Percentiles rank a stretch among this genome's conserved stretches.
phyloP scores from a whole-genome alignment of 179 eudicot genomes.

The Gypsophila paniculata region DNA sequence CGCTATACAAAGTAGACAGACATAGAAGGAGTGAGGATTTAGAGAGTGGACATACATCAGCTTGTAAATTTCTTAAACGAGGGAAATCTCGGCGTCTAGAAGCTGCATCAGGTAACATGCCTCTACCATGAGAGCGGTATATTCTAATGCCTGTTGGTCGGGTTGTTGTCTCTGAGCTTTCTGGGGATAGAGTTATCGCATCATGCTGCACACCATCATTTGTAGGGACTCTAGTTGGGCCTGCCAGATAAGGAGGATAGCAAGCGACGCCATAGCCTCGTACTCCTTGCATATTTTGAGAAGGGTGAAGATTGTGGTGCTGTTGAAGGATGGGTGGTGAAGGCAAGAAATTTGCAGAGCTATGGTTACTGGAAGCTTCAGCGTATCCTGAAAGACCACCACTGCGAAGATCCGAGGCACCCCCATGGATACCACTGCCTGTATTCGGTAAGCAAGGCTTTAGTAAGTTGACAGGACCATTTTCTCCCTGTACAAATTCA shows the following conservation, averaged over 20 bases:
- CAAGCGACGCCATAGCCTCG: conserved; percentile 48
- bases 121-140: conserved; percentile 58
- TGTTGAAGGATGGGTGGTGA: conserved; percentile 51
- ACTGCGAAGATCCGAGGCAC: conserved; percentile 48
- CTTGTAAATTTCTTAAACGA: conserved; percentile 58
- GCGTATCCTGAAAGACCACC: conserved; percentile 48
- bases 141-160: conserved; percentile 59
- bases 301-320: conserved; percentile 46
- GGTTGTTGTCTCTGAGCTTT: conserved; percentile 41
- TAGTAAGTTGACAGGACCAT: conserved; percentile 5
- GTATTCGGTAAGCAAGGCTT: conserved; percentile 17
- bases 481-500: background rate
- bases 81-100: conserved; percentile 66
- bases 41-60: conserved; percentile 49
- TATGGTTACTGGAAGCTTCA: conserved; percentile 46
- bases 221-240: conserved; percentile 48
- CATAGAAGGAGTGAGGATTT: background rate
- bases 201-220: conserved; percentile 37
- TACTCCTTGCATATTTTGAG: conserved; percentile 46
- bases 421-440: conserved; percentile 46
- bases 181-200: conserved; percentile 37
- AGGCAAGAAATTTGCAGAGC: conserved; percentile 45
- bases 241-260: conserved; percentile 46
- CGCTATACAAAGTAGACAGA: background rate
- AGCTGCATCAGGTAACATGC: conserved; percentile 42